Evolutionary conservation across 2,329 filamentous ascomycete species (phyloP), one percentile per base, ranked within the genome.

Genomic region (Fonsecaea pedrosoi): DNA sequence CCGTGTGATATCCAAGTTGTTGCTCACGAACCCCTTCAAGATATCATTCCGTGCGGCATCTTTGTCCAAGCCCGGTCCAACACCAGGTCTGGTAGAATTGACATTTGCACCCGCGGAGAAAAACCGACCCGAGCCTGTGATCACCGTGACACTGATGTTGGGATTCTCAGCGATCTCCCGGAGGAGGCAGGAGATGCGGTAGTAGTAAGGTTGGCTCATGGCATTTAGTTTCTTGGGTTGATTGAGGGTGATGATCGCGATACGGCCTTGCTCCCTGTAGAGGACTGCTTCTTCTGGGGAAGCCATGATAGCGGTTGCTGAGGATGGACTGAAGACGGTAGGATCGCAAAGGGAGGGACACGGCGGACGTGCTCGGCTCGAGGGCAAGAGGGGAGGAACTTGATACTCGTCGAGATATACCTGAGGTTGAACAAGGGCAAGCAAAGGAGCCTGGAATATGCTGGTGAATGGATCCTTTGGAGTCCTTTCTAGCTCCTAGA

Each of bases 31-130:
- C 75, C 77, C 82, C 60, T 85, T 84, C 40, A 96, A 86, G 81
- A 88, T 89, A 72, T 87, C 83, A n/a, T 81, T 81, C 69, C 84
- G 82, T 15, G 74, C 76, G 66, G 81, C 79, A 60, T 77, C 76
- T 74, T 84, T 81, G 6, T 76, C 66, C 64, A 83, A 79, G 62
- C 70, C 69, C 13, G 76, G 73, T 21, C 79, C 76, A 4, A 78
- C 76, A 18, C 82, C 79, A 2, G 80, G 75, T 12, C 83, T 83
- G 50, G 80, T 77, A 68, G 88, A 82, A 62, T 85, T 84, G 21
- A 96, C 90, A 76, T 97, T 91, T 70, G 92, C 92, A 74, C 92
- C 93, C 70, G 94, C 94, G 9, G 93, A 97, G 82, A 98, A 98
- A 78, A 84, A 89, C 3, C 85, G 84, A 12, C 94, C 94, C 66